Evolutionary conservation across 371 early-diverging fungal species (phyloP).

Genomic region (Mortierella sp.): DNA sequence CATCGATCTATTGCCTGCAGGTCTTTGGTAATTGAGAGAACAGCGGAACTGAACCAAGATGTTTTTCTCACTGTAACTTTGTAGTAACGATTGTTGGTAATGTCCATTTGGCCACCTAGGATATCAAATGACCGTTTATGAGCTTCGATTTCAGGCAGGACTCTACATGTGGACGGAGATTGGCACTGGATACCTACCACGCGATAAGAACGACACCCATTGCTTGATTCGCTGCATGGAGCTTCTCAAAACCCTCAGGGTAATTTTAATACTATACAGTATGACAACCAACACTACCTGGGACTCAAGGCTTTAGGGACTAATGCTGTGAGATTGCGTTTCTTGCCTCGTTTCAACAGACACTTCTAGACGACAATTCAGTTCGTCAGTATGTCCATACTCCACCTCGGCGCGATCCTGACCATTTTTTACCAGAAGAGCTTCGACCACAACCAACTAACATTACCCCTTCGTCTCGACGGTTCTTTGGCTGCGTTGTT

Average conservation of each 20-base stretch:
- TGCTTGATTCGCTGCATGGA: slow-evolving; percentile 36
- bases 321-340: slow-evolving; percentile 13
- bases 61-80: slow-evolving; percentile 18
- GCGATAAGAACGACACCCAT: slow-evolving; percentile 33
- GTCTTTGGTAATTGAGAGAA: slow-evolving; percentile 23
- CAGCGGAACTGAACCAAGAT: slow-evolving; percentile 2
- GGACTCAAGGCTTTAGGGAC: background rate
- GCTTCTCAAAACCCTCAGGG: slow-evolving; percentile 24
- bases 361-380: slow-evolving; percentile 5
- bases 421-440: slow-evolving; percentile 28
- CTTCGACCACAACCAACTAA: slow-evolving; percentile 28
- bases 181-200: slow-evolving; percentile 24
- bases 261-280: slow-evolving; percentile 9
- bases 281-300: slow-evolving; percentile 21
- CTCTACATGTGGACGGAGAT: slow-evolving; percentile 14
- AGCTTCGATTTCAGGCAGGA: slow-evolving; percentile 26
- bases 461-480: slow-evolving; percentile 26
- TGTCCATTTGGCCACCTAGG: slow-evolving; percentile 18
- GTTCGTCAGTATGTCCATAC: slow-evolving; percentile 27
- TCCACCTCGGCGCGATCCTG: slow-evolving; percentile 29
- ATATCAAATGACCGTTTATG: slow-evolving; percentile 29
- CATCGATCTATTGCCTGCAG: slow-evolving; percentile 18
- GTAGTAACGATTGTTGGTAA: slow-evolving; percentile 17
- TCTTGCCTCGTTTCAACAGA: slow-evolving; percentile 13
- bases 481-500: slow-evolving; percentile 37